Base-by-base conservation (phyloP, 805 yeast species). In the Soucietia sequanensis region DNA sequence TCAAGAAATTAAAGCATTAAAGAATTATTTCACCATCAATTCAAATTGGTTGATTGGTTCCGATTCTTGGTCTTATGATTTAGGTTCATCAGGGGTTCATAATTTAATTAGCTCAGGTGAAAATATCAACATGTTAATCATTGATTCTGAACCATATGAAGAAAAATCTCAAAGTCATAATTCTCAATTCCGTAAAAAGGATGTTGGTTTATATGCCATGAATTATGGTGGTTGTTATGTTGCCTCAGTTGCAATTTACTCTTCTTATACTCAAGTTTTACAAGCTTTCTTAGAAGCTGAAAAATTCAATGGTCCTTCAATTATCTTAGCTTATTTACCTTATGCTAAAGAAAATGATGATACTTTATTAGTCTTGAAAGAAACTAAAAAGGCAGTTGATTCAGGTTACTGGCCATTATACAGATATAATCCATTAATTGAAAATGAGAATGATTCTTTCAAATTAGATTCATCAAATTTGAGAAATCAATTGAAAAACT, bases 391-490 rank as follows among this genome's bases (percentile, higher is more conserved):
- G 43, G 91, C 96, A 15, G 95, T 91, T 30, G 96, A 87, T 51
- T 70, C 89, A 22, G 98, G 98, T n/a, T 83, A 84, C 66, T 89
- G 97, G 95, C 98, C 98, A 31, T 72, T 91, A 42, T 91, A 90
- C 67, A 75, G 96, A 56, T 91, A 75, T 65, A 75, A 87, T 48
- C 96, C 97, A 37, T 44, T 58, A 7, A 59, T 72, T 32, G 74
- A 70, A 30, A 66, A 65, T 23, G 74, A 66, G 12, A 56, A 62
- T 3, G 71, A 68, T 23, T 76, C 79, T n/a, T 91, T 91, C 73
- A 78, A 78, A 50, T 72, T 91, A 35, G 97, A 91, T 59, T 89
- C 97, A 4, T 79, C 90, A 11, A 80, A 80, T 35, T 78, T 91
- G 52, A 81, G 81, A 58, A 78, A 80, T 48, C 87, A 84, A 48